Percentiles rank a stretch among this genome's conserved stretches.
Evolutionary conservation across 2,329 filamentous ascomycete species (phyloP).

Genomic region (Ophiocordyceps camponoti-saundersi): DNA sequence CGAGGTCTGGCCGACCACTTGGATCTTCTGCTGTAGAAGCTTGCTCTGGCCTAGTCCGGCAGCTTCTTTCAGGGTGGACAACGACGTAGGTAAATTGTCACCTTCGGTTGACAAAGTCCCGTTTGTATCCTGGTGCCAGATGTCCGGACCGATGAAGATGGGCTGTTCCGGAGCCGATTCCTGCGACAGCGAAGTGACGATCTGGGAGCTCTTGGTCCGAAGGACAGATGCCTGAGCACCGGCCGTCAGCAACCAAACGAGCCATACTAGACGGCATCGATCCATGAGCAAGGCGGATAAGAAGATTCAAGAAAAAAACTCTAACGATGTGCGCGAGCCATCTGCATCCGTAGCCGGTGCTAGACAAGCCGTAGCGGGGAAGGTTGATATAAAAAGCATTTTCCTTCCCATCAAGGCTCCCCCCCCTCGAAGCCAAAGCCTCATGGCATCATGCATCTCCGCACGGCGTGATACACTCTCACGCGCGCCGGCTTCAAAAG

Average conservation of each 20-base stretch:
- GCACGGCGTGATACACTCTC: conserved; percentile 1
- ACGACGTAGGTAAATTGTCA: background rate
- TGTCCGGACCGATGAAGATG: background rate
- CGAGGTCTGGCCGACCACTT: background rate
- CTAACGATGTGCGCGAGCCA: background rate
- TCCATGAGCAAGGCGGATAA: background rate
- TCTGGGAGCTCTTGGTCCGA: background rate
- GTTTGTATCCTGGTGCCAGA: background rate
- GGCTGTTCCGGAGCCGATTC: background rate
- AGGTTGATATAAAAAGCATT: background rate
- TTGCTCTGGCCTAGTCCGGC: background rate
- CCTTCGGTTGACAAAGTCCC: background rate
- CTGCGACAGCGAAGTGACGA: background rate
- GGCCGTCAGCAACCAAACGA: background rate
- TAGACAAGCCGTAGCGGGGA: background rate
- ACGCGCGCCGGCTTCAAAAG: background rate
- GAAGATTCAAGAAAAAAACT: background rate
- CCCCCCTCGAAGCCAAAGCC: background rate
- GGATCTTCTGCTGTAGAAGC: background rate
- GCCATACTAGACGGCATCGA: background rate
- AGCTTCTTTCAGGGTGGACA: background rate
- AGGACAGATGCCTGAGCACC: background rate
- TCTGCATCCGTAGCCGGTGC: background rate
- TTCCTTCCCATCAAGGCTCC: background rate
- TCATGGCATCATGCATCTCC: background rate